Percentiles rank a stretch among this genome's conserved stretches.
Evolutionary conservation across 1,284 basidiomycete species (phyloP).

Genomic region (Fereydounia khargensis): DNA sequence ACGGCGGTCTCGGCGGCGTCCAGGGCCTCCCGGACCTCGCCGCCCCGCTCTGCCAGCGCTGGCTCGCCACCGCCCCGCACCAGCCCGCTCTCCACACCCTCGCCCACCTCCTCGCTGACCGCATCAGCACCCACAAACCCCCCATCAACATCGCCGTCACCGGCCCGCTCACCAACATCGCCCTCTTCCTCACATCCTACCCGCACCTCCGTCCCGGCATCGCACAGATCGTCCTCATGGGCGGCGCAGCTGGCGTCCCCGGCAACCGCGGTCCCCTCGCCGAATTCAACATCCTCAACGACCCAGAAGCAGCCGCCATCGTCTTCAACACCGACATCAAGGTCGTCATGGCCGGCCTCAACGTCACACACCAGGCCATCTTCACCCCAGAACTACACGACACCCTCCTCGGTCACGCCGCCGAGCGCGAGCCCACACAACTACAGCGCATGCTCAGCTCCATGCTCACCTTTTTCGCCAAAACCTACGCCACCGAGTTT

Average conservation of each 20-base stretch:
- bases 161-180: conserved; percentile 48
- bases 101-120: conserved; percentile 60
- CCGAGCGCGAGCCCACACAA: conserved; percentile 16
- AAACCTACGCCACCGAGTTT: conserved; percentile 39
- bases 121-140: conserved; percentile 20
- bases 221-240: conserved; percentile 48
- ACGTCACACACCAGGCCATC: conserved; percentile 48
- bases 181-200: conserved; percentile 40
- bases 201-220: conserved; percentile 35
- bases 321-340: conserved; percentile 42
- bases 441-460: conserved; percentile 35
- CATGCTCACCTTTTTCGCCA: conserved; percentile 39
- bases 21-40: conserved; percentile 27
- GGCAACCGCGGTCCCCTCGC: conserved; percentile 37
- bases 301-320: conserved; percentile 47
- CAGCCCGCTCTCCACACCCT: conserved; percentile 33
- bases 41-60: conserved; percentile 20
- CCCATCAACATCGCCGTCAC: conserved; percentile 41
- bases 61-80: conserved; percentile 20
- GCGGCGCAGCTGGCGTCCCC: conserved; percentile 36
- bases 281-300: conserved; percentile 51
- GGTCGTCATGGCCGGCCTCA: conserved; percentile 48
- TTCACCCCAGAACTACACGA: conserved; percentile 37
- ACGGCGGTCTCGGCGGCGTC: conserved; percentile 47
- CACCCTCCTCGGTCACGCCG: conserved; percentile 10